A percentile compares a stretch with the other conserved stretches of the same genome.
These are phyloP conservation scores for Solanum appendiculatum DNA, from an alignment of 257 asterid species.

Conservation along the genomic window DNA sequence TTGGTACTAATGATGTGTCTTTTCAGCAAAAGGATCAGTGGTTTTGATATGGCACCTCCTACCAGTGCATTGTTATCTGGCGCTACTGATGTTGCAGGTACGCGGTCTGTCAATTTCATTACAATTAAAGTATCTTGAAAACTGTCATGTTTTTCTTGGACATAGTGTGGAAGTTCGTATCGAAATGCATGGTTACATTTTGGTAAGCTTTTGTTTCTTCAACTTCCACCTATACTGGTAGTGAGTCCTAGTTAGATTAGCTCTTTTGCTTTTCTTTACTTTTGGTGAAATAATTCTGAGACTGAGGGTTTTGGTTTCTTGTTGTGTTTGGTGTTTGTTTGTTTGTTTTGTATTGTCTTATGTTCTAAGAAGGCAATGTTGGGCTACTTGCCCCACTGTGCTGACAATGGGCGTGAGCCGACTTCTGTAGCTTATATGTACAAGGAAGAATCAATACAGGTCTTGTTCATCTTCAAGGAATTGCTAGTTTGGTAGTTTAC, in stretches of 20 bases:
- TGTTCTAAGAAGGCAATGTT: conserved; percentile 97
- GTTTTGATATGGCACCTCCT: conserved; percentile 98
- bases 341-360: conserved; percentile 91
- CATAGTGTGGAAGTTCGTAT: conserved; percentile 75
- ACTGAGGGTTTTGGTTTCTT: conserved; percentile 94
- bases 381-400: conserved; percentile 99
- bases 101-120: conserved; percentile 11
- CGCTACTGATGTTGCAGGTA: conserved; percentile 56
- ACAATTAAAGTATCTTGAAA: conserved; percentile 9
- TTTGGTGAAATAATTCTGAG: conserved; percentile 41
- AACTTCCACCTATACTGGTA: conserved; percentile 21
- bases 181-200: conserved; percentile 69
- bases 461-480: conserved; percentile 95
- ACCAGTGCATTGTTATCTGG: conserved; percentile 49
- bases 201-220: conserved; percentile 76
- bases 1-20: conserved; percentile 19
- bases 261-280: conserved; percentile 35
- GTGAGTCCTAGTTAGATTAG: conserved; percentile 34
- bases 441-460: conserved; percentile 91
- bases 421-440: conserved; percentile 97
- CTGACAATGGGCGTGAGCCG: conserved; percentile 99
- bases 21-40: conserved; percentile 91
- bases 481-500: conserved; percentile 61
- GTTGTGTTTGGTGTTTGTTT: conserved; percentile 98
- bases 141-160: conserved; percentile 39